Base-by-base conservation (phyloP, 2,329 filamentous ascomycete species). In the Cordyceps pruinosa region DNA sequence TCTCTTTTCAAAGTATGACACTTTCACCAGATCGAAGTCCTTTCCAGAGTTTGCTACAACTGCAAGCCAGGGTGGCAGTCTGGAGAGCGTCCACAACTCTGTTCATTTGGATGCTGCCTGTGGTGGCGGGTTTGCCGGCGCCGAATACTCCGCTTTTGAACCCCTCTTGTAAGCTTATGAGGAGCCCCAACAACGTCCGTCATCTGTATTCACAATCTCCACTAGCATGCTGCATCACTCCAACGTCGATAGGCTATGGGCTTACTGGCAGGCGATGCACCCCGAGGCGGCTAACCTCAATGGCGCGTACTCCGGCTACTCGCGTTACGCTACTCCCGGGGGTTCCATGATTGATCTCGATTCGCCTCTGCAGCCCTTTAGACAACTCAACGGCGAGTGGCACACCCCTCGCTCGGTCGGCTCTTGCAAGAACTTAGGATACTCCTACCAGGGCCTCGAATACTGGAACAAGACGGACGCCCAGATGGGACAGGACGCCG, bases 191-290 rank as follows among this genome's bases (percentile, higher is more conserved):
- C 15, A 35, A 4, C 9, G 34, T 12, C 15, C 8, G 15, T 37
- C 6, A 39, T 10, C 28, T 32, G 28, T 42, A 35, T 34, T 50
- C 28, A 51, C 15, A 13, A 1, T 3, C 15, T 26, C n/a, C 6
- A 12, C 17, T 10, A 71, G 70, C 63, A 75, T 74, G 75, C 66
- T 79, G 23, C 77, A 79, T 58, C 78, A 79, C 70, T 69, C 76
- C 64, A 83, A 88, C 63, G 77, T 88, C 51, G 84, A 88, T 63
- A 79, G 85, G 35, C 73, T 88, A 35, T 86, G 84, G 70, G 77
- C 82, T 15, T 75, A 79, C 63, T 81, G 74, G 74, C 72, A 79
- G 63, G 72, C 71, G 21, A 73, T 80, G 46, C 63, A 67, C 58
- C 73, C 73, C 26, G 59, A 64, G 47, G 62, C 69, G 59, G 61